Evolutionary conservation across 2,329 filamentous ascomycete genomes (phyloP).

Genomic region (Amesomyces nigricolor): DNA sequence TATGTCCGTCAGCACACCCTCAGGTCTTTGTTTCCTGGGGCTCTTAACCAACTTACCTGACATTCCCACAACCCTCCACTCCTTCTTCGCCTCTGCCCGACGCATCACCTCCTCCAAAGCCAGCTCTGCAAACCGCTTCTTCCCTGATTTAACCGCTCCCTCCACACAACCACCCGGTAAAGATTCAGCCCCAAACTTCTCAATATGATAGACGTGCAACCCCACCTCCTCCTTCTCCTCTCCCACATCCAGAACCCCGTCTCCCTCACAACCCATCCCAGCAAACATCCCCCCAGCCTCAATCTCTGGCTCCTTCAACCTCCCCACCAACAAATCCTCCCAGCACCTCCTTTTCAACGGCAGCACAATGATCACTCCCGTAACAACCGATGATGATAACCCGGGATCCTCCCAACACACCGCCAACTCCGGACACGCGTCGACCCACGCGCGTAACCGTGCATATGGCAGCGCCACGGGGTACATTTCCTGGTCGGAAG

Average conservation of each 20-base stretch:
- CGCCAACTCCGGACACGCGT: slow-evolving; percentile 26
- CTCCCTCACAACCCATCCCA: not conserved
- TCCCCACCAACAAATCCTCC: slow-evolving; percentile 28
- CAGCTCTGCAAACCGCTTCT: slow-evolving; percentile 24
- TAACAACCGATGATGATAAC: slow-evolving; percentile 24
- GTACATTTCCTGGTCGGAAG: slow-evolving; percentile 33
- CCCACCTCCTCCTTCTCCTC: slow-evolving; percentile 24
- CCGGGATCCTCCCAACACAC: no score
- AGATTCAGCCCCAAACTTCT: slow-evolving; percentile 23
- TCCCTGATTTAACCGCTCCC: not conserved
- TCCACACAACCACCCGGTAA: no score
- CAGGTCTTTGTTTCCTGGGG: not conserved
- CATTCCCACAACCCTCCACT: slow-evolving; percentile 27
- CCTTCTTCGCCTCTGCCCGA: slow-evolving; percentile 6
- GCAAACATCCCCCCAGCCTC: slow-evolving; percentile 28
- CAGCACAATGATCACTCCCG: slow-evolving; percentile 28
- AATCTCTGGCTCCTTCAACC: slow-evolving; percentile 29
- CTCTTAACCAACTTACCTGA: slow-evolving; percentile 25
- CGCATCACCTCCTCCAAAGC: slow-evolving; percentile 23
- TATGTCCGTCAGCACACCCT: slow-evolving; percentile 8
- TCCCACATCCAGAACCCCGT: not conserved
- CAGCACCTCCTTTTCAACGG: slow-evolving; percentile 27
- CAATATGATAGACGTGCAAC: slow-evolving; percentile 35
- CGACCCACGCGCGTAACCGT: slow-evolving; percentile 29
- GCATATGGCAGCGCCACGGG: slow-evolving; percentile 31